phyloP scores from a whole-genome alignment of 495 filamentous ascomycete genomes.

The Chaetomidium leptoderma region DNA sequence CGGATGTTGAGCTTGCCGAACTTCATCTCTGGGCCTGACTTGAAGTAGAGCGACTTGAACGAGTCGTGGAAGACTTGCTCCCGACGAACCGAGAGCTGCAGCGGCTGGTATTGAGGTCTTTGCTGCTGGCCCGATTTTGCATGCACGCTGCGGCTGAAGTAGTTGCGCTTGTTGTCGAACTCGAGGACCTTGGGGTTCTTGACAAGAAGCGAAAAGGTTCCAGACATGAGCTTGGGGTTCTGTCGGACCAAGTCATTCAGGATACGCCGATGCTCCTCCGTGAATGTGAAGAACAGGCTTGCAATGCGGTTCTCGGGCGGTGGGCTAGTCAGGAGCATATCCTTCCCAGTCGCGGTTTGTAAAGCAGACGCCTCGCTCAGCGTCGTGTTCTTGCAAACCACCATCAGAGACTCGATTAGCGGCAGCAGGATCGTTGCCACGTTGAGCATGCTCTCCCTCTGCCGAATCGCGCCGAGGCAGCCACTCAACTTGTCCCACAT shows the following conservation, averaged over 20 bases:
- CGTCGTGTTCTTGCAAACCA: constrained; percentile 94
- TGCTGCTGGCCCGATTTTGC: constrained; percentile 63
- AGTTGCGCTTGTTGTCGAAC: constrained; percentile 99
- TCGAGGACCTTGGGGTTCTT: constrained; percentile 99
- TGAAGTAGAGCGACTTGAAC: constrained; percentile 93
- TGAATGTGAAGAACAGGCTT: constrained; percentile 94
- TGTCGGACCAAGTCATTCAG: constrained; percentile 96
- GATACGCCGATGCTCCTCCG: constrained; percentile 96
- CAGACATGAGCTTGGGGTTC: constrained; percentile 97
- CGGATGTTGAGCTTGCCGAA: constrained; percentile 96
- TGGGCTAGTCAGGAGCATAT: constrained; percentile 70
- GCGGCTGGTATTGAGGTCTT: constrained; percentile 54
- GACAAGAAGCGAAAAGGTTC: constrained; percentile 88
- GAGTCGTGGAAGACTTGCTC: constrained; percentile 98
- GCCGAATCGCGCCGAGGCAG: constrained; percentile 80
- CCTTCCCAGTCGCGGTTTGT: constrained; percentile 53
- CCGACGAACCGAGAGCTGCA: constrained; percentile 86
- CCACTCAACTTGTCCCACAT: constrained; percentile 94
- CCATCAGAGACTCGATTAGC: constrained; percentile 94
- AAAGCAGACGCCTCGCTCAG: constrained; percentile 59
- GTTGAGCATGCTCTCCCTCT: constrained; percentile 91
- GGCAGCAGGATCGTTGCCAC: constrained; percentile 93
- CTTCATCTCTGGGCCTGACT: constrained; percentile 91
- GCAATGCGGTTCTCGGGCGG: constrained; percentile 79
- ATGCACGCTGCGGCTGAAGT: constrained; percentile 92